Conservation (phyloP, 768 basidiomycete genomes). For the Rhizopogon roseolus region DNA sequence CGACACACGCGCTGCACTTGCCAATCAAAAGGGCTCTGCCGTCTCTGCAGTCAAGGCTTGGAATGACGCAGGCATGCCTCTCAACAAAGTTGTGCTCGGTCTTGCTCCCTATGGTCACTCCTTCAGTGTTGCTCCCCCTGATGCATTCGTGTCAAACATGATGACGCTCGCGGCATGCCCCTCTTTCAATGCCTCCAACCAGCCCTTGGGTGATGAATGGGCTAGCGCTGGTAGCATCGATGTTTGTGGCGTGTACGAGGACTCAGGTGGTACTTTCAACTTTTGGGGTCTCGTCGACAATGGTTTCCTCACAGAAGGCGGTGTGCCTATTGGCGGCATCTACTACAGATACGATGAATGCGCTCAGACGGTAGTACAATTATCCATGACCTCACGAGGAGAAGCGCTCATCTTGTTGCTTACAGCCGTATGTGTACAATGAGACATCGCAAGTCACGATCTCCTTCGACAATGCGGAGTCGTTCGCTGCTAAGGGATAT, state of each 20-base stretch:
- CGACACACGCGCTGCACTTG: constrained; percentile 62
- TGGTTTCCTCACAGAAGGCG: constrained; percentile 42
- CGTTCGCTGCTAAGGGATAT: constrained; percentile 64
- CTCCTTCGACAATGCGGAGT: constrained; percentile 58
- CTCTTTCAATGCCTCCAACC: constrained; percentile 37
- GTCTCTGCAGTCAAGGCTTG: constrained; percentile 67
- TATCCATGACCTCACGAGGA: no score
- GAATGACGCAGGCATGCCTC: constrained; percentile 73
- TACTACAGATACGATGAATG: constrained; percentile 57
- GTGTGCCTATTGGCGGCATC: constrained; percentile 38
- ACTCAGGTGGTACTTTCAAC: constrained; percentile 48
- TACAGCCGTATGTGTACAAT: constrained; percentile 67
- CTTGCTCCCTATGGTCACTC: constrained; percentile 9
- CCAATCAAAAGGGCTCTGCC: constrained; percentile 68
- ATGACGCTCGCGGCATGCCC: no score
- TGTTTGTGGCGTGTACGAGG: constrained; percentile 45
- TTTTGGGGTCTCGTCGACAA: constrained; percentile 56
- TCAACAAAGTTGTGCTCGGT: constrained; percentile 67
- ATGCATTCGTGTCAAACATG: no score
- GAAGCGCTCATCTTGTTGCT: not conserved
- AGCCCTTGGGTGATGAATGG: constrained; percentile 54
- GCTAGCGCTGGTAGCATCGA: constrained; percentile 44
- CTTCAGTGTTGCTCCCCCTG: constrained; percentile 25
- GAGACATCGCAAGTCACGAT: constrained; percentile 49
- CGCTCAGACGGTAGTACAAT: constrained; percentile 60